Evolutionary conservation across 83 land plant species (phyloP).

Genomic region (Thuja plicata): DNA sequence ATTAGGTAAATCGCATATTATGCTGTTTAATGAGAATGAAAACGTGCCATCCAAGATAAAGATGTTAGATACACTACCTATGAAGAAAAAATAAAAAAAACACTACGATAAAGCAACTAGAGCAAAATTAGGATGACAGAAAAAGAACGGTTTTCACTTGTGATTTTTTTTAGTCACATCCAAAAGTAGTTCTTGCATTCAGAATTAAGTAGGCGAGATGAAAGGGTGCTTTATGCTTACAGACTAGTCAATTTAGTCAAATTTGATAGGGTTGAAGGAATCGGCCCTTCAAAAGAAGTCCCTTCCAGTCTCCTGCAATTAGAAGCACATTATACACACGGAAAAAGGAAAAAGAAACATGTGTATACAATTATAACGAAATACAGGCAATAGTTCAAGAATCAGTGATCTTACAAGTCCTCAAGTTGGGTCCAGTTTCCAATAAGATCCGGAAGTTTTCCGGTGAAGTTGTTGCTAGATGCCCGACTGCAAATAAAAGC

Average conservation of each 20-base stretch:
- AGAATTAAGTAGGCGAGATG: background rate
- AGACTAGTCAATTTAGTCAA: slow-evolving; percentile 42
- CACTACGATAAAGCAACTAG: background rate
- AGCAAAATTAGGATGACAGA: slow-evolving; percentile 6
- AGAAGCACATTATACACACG: background rate
- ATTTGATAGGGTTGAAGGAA: slow-evolving; percentile 48
- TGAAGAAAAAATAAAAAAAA: background rate
- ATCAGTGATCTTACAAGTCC: slow-evolving; percentile 41
- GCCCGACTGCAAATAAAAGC: slow-evolving; percentile 34
- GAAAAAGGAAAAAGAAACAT: background rate
- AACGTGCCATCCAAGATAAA: background rate
- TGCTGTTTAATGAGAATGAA: slow-evolving; percentile 3
- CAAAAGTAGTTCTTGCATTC: background rate
- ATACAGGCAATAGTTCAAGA: background rate
- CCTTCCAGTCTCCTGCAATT: slow-evolving; percentile 43
- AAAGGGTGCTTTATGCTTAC: slow-evolving; percentile 18
- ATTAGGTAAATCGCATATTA: background rate
- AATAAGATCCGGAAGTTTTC: slow-evolving; percentile 53
- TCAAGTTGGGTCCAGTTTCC: slow-evolving; percentile 37
- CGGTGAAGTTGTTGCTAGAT: slow-evolving; percentile 41
- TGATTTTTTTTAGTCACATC: background rate
- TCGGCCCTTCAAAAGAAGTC: slow-evolving; percentile 48
- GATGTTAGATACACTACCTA: background rate
- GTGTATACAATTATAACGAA: slow-evolving; percentile 3
- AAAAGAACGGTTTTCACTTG: background rate